A percentile compares a stretch with the other conserved stretches of the same genome.
Conservation (phyloP, 225 moss, liverwort and hornwort genomes). For the Sphagnum tenellum region DNA sequence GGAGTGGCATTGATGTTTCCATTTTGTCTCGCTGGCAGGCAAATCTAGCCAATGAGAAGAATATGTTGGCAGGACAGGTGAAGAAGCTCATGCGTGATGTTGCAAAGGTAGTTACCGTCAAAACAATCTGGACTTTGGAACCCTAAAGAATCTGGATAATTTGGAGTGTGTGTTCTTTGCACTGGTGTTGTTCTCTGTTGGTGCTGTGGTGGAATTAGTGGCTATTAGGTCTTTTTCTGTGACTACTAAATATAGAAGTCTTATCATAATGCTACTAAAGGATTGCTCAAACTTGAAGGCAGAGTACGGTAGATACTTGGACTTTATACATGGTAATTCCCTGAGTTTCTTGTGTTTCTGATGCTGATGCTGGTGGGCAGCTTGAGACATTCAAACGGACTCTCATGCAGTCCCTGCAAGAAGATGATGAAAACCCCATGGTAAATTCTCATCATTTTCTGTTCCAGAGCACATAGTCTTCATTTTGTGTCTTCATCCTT, state of each 20-base stretch:
- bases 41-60: slow-evolving; percentile 82
- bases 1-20: too few relatives aligned
- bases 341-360: not conserved
- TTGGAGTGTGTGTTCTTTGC: too few relatives aligned
- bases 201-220: not conserved
- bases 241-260: not conserved
- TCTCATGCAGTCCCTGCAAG: slow-evolving; percentile 88
- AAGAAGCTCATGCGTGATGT: slow-evolving; percentile 90
- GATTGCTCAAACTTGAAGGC: not conserved
- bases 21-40: slow-evolving; percentile 16
- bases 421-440: slow-evolving; percentile 55
- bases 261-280: not conserved
- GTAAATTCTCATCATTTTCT: slow-evolving; percentile 17
- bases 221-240: not conserved
- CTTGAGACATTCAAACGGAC: slow-evolving; percentile 94
- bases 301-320: too few relatives aligned
- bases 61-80: slow-evolving; percentile 57
- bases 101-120: slow-evolving; percentile 45
- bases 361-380: slow-evolving; percentile 16
- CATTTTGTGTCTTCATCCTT: too few relatives aligned
- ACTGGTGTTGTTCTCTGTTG: not conserved
- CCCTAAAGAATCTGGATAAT: too few relatives aligned
- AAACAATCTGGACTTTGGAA: too few relatives aligned
- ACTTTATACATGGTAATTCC: too few relatives aligned
- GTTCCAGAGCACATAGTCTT: too few relatives aligned